Evolutionary conservation across 257 asterid genomes (phyloP), one percentile per base, ranked within the genome.

Genomic region (Ballota nigra): DNA sequence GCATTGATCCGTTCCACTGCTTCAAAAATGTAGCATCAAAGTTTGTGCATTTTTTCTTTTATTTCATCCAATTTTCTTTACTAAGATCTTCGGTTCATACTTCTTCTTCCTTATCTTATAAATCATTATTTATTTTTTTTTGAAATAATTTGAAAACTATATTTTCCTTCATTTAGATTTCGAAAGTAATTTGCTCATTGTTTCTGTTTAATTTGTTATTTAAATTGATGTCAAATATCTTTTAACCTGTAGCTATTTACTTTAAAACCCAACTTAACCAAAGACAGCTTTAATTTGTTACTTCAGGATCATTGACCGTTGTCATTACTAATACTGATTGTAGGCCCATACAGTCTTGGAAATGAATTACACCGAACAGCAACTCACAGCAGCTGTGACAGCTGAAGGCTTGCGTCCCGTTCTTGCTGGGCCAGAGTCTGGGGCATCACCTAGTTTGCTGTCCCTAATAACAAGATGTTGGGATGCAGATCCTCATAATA

Each of bases 281-380:
- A 47, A 47, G n/a, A n/a, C n/a, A n/a, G 4, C 55, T 16, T n/a
- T 41, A 41, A 41, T 41, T 13, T 41, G 49, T 47, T 47, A 47
- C 10, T n/a, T 77, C 38, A 10, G 36, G 19, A 24, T 45, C 41
- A n/a, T 72, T 56, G 47, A 8, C 29, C n/a, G 23, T 40, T 45
- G 2, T 51, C 33, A 15, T 69, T 55, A 59, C 69, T 77, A 24
- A 29, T 63, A 51, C 65, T 73, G 60, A 68, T 82, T 72, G 61
- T 75, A 94, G 98, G 99, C 99, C 52, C 99, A 94, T 76, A 94
- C 99, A 26, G 97, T 91, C 61, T 80, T 94, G 85, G 98, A 94
- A 84, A 94, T 94, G 99, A 94, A 85, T 80, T 94, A 94, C 81
- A 91, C 93, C 0, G 95, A 89, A 79, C 99, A 94, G 74, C 84